phyloP scores from a whole-genome alignment of 2,329 filamentous ascomycete genomes.

The Paracoccidioides brasiliensis region DNA sequence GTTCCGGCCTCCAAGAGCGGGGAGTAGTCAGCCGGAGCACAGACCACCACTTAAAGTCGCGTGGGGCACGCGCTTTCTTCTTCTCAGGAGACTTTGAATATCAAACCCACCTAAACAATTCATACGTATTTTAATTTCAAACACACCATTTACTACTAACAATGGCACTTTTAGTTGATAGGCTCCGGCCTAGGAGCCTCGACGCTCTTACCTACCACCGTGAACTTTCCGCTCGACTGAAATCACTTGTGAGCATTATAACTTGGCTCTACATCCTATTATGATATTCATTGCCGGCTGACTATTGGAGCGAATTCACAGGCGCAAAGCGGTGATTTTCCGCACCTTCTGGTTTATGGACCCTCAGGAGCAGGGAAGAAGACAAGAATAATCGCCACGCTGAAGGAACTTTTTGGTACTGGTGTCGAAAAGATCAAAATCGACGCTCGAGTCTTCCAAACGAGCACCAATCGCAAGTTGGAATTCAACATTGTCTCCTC shows the following conservation, averaged over 20 bases:
- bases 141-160: background rate
- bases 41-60: conserved; percentile 28
- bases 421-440: conserved; percentile 99
- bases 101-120: background rate
- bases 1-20: background rate
- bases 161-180: conserved; percentile 55
- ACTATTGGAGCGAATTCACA: conserved; percentile 26
- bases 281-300: background rate
- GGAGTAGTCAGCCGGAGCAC: conserved; percentile 17
- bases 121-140: background rate
- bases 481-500: conserved; percentile 99
- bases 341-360: conserved; percentile 91
- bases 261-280: background rate
- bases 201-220: conserved; percentile 67
- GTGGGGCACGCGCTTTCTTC: conserved; percentile 27
- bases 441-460: conserved; percentile 92
- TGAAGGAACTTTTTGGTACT: conserved; percentile 88
- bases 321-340: conserved; percentile 96
- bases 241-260: conserved; percentile 55
- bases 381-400: conserved; percentile 84
- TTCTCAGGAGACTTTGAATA: background rate
- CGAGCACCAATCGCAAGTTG: conserved; percentile 86
- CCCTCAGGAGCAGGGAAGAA: conserved; percentile 96
- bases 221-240: conserved; percentile 74
- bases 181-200: conserved; percentile 41